phyloP scores from a whole-genome alignment of 73 alveolate species.

The Paramecium octaurelia region DNA sequence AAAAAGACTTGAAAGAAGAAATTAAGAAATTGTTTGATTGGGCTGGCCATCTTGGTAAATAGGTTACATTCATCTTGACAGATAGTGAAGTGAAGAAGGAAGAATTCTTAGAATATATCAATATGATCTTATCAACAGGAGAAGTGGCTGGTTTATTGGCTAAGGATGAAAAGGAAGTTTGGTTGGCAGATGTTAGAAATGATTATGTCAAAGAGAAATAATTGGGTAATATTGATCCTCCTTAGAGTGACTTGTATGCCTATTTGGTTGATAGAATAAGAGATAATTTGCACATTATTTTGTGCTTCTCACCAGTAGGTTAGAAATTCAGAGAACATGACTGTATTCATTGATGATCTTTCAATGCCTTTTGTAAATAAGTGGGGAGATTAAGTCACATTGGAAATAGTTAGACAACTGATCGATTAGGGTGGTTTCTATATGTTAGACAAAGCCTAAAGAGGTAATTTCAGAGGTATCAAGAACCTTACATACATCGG shows the following conservation, averaged over 20 bases:
- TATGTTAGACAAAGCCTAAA: slow-evolving; percentile 98
- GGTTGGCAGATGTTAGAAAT: slow-evolving; percentile 81
- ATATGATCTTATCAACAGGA: slow-evolving; percentile 98
- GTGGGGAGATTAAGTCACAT: slow-evolving; percentile 99
- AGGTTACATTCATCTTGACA: slow-evolving; percentile 97
- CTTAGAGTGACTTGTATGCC: slow-evolving; percentile 79
- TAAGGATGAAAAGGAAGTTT: slow-evolving; percentile 98
- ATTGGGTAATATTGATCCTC: slow-evolving; percentile 88
- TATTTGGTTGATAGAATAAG: slow-evolving; percentile 96
- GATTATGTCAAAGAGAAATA: slow-evolving; percentile 87
- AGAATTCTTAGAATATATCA: slow-evolving; percentile 98
- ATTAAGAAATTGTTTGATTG: slow-evolving; percentile 82
- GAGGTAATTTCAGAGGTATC: slow-evolving; percentile 98
- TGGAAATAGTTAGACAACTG: slow-evolving; percentile 98
- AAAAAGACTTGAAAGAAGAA: slow-evolving; percentile 90
- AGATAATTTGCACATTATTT: slow-evolving; percentile 98
- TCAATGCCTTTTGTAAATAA: slow-evolving; percentile 92
- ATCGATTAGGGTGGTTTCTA: slow-evolving; percentile 98
- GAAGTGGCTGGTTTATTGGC: slow-evolving; percentile 99
- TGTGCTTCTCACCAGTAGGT: slow-evolving; percentile 99
- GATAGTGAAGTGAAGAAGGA: slow-evolving; percentile 99
- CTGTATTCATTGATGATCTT: slow-evolving; percentile 97
- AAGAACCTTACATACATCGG: slow-evolving; percentile 96
- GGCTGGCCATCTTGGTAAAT: slow-evolving; percentile 94
- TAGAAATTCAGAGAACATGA: slow-evolving; percentile 98